Conservation (phyloP, 73 alveolate genomes). For the Durusdinium trenchii region DNA sequence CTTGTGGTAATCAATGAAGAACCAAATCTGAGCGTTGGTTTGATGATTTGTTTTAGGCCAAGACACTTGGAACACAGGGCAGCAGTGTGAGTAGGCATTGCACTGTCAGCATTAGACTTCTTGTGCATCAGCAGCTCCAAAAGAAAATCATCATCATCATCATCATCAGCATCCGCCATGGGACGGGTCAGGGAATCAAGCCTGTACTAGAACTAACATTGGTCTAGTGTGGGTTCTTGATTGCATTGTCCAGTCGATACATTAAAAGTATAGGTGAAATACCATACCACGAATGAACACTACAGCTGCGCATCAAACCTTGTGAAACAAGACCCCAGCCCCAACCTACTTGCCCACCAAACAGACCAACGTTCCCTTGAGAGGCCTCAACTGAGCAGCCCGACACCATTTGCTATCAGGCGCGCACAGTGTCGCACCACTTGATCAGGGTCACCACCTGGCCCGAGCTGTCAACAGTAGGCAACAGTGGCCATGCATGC, state of each 20-base stretch:
- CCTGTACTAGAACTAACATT: background rate
- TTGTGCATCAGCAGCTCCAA: background rate
- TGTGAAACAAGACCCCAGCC: no score
- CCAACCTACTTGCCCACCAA: no score
- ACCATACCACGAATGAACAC: background rate
- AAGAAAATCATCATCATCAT: constrained; percentile 1
- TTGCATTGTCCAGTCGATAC: background rate
- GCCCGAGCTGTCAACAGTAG: background rate
- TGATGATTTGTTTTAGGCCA: background rate
- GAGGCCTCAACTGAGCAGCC: no score
- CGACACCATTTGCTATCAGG: constrained; percentile 41
- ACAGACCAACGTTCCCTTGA: no score
- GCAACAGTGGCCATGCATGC: background rate
- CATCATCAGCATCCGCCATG: background rate
- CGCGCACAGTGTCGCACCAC: constrained; percentile 21
- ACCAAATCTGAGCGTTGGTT: background rate
- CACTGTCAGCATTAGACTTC: background rate
- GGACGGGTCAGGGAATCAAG: background rate
- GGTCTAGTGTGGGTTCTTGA: background rate
- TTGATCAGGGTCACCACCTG: background rate
- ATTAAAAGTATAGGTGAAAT: background rate
- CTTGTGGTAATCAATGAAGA: no score
- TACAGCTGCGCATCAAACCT: background rate
- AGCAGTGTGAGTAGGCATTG: background rate
- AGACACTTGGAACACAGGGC: background rate